phyloP scores from a whole-genome alignment of 352 stramenopile genomes.

The Globisporangium echinulatum region DNA sequence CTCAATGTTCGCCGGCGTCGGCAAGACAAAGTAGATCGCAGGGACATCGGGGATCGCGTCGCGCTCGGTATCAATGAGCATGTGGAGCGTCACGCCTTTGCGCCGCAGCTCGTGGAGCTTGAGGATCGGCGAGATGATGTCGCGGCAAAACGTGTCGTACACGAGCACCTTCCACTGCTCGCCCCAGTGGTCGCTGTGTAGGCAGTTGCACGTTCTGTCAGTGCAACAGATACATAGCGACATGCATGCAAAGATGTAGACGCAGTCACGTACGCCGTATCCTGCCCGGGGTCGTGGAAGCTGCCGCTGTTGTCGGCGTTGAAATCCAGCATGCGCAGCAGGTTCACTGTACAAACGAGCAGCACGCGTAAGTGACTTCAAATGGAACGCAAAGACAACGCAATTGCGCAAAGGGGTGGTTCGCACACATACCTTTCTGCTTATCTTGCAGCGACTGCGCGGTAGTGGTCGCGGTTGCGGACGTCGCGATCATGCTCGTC shows the following conservation, averaged over 20 bases:
- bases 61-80: conserved; percentile 92
- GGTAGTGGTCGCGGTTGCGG: conserved; percentile 29
- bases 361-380: neutral
- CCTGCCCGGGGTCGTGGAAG: conserved; percentile 24
- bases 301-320: conserved; percentile 50
- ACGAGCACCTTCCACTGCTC: conserved; percentile 96
- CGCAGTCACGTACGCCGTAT: conserved; percentile 26
- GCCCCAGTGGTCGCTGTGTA: conserved; percentile 59
- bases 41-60: conserved; percentile 96
- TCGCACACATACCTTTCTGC: conserved; percentile 53
- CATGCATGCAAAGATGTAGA: neutral
- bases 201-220: neutral
- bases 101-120: conserved; percentile 95
- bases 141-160: conserved; percentile 94
- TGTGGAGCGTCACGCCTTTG: conserved; percentile 96
- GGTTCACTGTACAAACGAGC: conserved; percentile 37
- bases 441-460: conserved; percentile 71
- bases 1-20: conserved; percentile 92
- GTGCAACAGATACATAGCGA: neutral
- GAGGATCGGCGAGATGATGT: conserved; percentile 98
- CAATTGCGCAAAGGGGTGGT: neutral
- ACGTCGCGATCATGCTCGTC: neutral
- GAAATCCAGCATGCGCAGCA: conserved; percentile 84
- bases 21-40: conserved; percentile 96
- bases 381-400: neutral